These are phyloP conservation scores for Populus tomentosa DNA, from an alignment of 441 rosid genomes.

Conservation along the genomic window DNA sequence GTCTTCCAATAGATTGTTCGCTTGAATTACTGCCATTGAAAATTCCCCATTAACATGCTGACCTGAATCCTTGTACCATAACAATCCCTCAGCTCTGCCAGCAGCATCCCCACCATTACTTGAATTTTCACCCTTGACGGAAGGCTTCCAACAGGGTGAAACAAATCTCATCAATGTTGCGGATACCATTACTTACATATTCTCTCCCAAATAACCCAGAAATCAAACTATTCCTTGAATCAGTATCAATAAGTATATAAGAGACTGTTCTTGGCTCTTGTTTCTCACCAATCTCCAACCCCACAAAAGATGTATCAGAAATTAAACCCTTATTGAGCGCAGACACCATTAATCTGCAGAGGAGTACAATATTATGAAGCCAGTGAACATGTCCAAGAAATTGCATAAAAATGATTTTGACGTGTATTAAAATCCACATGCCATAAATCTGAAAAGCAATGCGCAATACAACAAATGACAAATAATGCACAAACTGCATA, in stretches of 20 bases:
- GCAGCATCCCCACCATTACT: conserved; percentile 40
- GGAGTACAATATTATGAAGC: neutral
- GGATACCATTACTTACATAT: conserved; percentile 79
- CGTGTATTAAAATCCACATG: neutral
- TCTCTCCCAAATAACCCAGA: conserved; percentile 68
- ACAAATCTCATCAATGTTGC: conserved; percentile 60
- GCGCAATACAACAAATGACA: neutral
- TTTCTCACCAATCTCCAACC: conserved; percentile 40
- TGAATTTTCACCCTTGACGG: conserved; percentile 63
- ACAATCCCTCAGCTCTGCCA: conserved; percentile 68
- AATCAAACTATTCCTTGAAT: conserved; percentile 47
- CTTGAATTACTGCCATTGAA: conserved; percentile 94
- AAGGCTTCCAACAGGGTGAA: conserved; percentile 87
- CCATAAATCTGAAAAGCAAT: neutral
- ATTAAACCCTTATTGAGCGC: conserved; percentile 50
- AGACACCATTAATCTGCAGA: conserved; percentile 80
- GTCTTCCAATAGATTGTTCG: conserved; percentile 70
- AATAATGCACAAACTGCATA: neutral
- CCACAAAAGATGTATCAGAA: conserved; percentile 42
- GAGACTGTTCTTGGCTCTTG: conserved; percentile 31
- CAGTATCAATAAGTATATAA: conserved; percentile 29
- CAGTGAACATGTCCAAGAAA: neutral
- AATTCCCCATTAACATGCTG: conserved; percentile 66
- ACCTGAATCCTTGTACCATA: conserved; percentile 84
- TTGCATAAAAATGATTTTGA: neutral